These are phyloP conservation scores for Hyphopichia homilentoma DNA, from an alignment of 805 yeast species.

Conservation along the genomic window DNA sequence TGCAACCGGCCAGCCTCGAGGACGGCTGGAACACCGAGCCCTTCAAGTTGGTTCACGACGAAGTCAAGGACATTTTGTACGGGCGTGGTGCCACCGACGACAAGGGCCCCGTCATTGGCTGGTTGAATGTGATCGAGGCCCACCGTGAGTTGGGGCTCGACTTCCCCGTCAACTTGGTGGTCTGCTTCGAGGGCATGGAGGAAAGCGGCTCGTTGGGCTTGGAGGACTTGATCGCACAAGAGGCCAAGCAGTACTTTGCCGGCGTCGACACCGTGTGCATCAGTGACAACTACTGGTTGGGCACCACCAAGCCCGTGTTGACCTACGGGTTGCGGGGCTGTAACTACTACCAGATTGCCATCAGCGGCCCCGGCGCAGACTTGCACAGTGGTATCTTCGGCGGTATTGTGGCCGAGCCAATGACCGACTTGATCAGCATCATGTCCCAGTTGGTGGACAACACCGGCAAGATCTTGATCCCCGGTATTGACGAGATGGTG, in stretches of 20 bases:
- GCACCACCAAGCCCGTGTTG: slow-evolving; percentile 93
- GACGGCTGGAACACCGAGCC: slow-evolving; percentile 98
- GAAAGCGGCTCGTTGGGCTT: slow-evolving; percentile 94
- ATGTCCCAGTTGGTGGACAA: slow-evolving; percentile 74
- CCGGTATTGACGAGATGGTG: slow-evolving; percentile 91
- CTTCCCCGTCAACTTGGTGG: slow-evolving; percentile 87
- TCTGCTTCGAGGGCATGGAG: slow-evolving; percentile 99
- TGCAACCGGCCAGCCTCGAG: slow-evolving; percentile 88
- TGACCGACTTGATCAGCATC: slow-evolving; percentile 84
- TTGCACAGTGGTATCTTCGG: slow-evolving; percentile 97
- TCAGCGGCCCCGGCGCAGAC: slow-evolving; percentile 94
- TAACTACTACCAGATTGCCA: slow-evolving; percentile 79
- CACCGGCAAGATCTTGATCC: slow-evolving; percentile 78
- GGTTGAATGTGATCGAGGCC: slow-evolving; percentile 92
- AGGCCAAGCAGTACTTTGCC: slow-evolving; percentile 77
- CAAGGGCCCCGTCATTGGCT: slow-evolving; percentile 96
- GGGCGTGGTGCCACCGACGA: slow-evolving; percentile 98
- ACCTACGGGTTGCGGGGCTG: slow-evolving; percentile 98
- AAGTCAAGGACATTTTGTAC: slow-evolving; percentile 64
- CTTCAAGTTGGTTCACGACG: slow-evolving; percentile 57
- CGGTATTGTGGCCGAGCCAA: slow-evolving; percentile 95
- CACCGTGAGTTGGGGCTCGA: slow-evolving; percentile 81
- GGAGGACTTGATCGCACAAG: slow-evolving; percentile 75
- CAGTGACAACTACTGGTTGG: slow-evolving; percentile 97
- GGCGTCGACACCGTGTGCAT: slow-evolving; percentile 93